These are phyloP conservation scores for Erodium texanum DNA, from an alignment of 441 rosid genomes.

Conservation along the genomic window DNA sequence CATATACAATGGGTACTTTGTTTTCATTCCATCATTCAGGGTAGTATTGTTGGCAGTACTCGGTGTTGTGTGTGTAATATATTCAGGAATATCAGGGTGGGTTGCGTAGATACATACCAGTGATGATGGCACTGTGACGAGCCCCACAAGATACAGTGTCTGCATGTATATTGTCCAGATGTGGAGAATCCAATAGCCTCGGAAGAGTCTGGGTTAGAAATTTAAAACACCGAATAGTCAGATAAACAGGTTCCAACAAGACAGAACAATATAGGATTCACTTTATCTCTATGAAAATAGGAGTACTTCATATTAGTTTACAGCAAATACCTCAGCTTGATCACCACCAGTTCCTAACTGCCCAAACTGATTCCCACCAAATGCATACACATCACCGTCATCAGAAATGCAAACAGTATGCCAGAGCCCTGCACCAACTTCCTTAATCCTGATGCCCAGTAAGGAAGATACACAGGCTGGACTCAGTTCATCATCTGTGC, in stretches of 20 bases:
- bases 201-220: conserved; percentile 62
- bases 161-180: conserved; percentile 51
- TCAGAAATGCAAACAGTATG: conserved; percentile 81
- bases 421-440: conserved; percentile 91
- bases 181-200: conserved; percentile 75
- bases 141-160: conserved; percentile 80
- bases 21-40: not conserved
- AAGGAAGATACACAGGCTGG: conserved; percentile 86
- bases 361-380: conserved; percentile 98
- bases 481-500: conserved; percentile 83
- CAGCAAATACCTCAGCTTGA: conserved; percentile 74
- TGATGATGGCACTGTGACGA: conserved; percentile 68
- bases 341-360: conserved; percentile 95
- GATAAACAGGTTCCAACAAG: not conserved
- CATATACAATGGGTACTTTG: too few relatives aligned
- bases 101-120: conserved; percentile 37
- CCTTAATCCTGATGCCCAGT: conserved; percentile 61
- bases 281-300: not conserved
- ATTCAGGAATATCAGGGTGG: not conserved
- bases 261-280: not conserved
- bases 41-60: not conserved
- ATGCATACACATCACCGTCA: conserved; percentile 78
- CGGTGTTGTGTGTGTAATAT: not conserved
- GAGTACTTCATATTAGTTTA: not conserved
- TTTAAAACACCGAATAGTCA: not conserved